Evolutionary conservation across 768 basidiomycete species (phyloP), one percentile per base, ranked within the genome.

Genomic region (Termitomyces sp.): DNA sequence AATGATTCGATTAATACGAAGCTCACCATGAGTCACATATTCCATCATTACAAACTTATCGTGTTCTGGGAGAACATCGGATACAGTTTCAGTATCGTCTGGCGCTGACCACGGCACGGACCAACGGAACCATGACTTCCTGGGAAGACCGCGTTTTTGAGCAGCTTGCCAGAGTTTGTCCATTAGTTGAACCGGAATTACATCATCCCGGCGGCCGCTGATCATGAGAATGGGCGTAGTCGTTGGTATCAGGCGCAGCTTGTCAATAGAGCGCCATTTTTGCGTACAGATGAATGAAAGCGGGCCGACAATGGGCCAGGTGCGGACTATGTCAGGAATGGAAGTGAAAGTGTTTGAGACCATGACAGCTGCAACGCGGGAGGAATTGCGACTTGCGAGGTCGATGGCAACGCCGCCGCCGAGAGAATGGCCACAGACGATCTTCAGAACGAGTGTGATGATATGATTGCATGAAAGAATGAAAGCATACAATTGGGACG

Each of bases 271-370:
- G 61, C 87, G 84, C 94, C 94, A 96, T 67, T 84, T 86, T 71
- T 95, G 85, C 57, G 89, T 83, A 66, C 88, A 87, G 11, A 94
- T 79, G 69, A 87, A 88, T 11, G 89, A 77, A 71, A 93, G 78
- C 2, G 82, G 83, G 0, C 83, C 77, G 36, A 94, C 80, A 48
- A 83, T 66, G 2, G 92, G 92, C 65, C 92, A 77, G 12, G 82
- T 80, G 60, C 80, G 76, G 0, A 92, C 88, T 47, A 96, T 81
- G 45, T 83, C 80, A 1, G 88, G 88, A 50, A 96, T 83, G 34
- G 89, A 92, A 43, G 87, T 81, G 73, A 95, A 96, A 0, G 95
- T 95, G 70, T 96, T 96, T 75, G 96, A 94, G 61, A 96, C 75
- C 43, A 96, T 83, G 29, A 96, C 77, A 0, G 86, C 92, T 5